Percentiles rank a stretch among this genome's conserved stretches.
phyloP scores from a whole-genome alignment of 2,329 filamentous ascomycete species.

The Pyricularia sp. region DNA sequence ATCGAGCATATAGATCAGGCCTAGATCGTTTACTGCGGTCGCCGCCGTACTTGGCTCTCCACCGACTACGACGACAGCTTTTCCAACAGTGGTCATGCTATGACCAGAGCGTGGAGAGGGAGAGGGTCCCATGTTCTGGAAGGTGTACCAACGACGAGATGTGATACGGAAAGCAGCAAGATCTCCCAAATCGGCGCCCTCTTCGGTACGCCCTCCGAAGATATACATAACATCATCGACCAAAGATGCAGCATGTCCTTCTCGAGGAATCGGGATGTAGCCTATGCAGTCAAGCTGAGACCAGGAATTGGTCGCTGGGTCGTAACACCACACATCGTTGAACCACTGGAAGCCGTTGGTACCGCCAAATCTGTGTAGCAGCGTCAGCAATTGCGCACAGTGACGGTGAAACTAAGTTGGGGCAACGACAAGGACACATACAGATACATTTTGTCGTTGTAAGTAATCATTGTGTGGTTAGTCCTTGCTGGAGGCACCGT shows the following conservation, averaged over 20 bases:
- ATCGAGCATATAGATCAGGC: conserved; percentile 81
- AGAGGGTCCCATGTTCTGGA: conserved; percentile 97
- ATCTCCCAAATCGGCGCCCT: conserved; percentile 84
- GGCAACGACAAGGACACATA: conserved; percentile 34
- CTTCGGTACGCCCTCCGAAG: conserved; percentile 89
- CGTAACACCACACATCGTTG: conserved; percentile 97
- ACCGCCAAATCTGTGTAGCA: conserved; percentile 69
- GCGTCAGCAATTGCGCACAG: conserved; percentile 1
- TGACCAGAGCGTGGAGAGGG: conserved; percentile 89
- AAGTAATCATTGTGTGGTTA: conserved; percentile 86
- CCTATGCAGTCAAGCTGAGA: conserved; percentile 87
- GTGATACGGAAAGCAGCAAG: conserved; percentile 66
- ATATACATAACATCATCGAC: conserved; percentile 99
- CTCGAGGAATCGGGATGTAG: conserved; percentile 85
- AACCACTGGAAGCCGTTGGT: conserved; percentile 97
- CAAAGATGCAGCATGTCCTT: conserved; percentile 85
- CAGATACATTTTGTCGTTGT: conserved; percentile 87
- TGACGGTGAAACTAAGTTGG: not conserved
- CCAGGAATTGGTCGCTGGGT: conserved; percentile 74
- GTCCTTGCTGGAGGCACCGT: conserved; percentile 78
- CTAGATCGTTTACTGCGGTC: conserved; percentile 69
- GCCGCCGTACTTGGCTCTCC: conserved; percentile 87
- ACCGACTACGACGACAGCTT: conserved; percentile 81
- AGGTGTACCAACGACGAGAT: conserved; percentile 92
- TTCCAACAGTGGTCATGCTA: conserved; percentile 92